phyloP scores from a whole-genome alignment of 805 yeast species.

The Cyberlindnera xylosilytica region DNA sequence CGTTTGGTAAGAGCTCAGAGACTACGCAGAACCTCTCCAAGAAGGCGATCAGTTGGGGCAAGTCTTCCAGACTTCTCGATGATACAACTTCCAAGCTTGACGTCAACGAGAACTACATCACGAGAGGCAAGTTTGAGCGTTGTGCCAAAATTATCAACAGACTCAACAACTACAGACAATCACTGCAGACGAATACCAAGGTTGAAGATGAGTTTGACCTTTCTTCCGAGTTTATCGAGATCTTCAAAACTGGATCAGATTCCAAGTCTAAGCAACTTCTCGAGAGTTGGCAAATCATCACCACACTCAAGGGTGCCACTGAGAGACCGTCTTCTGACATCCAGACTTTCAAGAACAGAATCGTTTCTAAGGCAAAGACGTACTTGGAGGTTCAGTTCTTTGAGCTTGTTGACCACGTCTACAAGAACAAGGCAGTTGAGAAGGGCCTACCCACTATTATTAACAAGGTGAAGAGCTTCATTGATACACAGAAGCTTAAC shows the following conservation, averaged over 20 bases:
- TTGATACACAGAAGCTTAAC: slow-evolving; percentile 44
- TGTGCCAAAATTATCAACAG: slow-evolving; percentile 70
- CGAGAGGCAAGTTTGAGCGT: slow-evolving; percentile 60
- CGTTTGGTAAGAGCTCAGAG: slow-evolving; percentile 9
- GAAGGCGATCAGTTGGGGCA: slow-evolving; percentile 29
- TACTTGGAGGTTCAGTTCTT: slow-evolving; percentile 77
- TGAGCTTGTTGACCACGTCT: slow-evolving; percentile 65
- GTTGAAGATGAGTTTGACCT: slow-evolving; percentile 45
- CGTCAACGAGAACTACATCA: slow-evolving; percentile 39
- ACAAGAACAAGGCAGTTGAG: slow-evolving; percentile 47
- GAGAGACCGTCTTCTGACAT: slow-evolving; percentile 18
- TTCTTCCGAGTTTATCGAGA: slow-evolving; percentile 55
- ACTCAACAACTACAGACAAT: slow-evolving; percentile 67
- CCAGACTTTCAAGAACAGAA: slow-evolving; percentile 29
- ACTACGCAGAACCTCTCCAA: background rate
- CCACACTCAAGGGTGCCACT: slow-evolving; percentile 31
- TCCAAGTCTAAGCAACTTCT: slow-evolving; percentile 65
- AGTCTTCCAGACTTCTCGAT: slow-evolving; percentile 27
- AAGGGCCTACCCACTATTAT: slow-evolving; percentile 72
- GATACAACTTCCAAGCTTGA: slow-evolving; percentile 35
- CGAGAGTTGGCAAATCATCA: slow-evolving; percentile 71
- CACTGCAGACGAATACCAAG: slow-evolving; percentile 23
- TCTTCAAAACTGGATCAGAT: slow-evolving; percentile 56
- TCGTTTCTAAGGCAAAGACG: slow-evolving; percentile 52
- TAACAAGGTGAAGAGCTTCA: slow-evolving; percentile 66